Percentiles rank a stretch among this genome's conserved stretches.
These are phyloP conservation scores for Canariomyces notabilis DNA, from an alignment of 2,329 filamentous ascomycete genomes.

Conservation along the genomic window DNA sequence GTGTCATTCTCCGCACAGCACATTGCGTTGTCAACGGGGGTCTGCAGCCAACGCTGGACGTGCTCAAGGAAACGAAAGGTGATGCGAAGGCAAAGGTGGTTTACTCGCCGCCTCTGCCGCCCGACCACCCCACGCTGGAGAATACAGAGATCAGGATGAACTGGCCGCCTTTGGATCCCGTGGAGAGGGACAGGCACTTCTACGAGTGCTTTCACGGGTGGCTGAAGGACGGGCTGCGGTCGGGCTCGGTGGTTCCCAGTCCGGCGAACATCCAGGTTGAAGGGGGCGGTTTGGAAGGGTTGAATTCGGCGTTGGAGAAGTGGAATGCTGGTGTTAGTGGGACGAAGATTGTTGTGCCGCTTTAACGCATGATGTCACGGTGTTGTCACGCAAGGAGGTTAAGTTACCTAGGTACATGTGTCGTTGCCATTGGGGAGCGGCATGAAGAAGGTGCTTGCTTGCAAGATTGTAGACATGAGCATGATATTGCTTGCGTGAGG, in stretches of 20 bases:
- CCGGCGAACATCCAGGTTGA: constrained; percentile 9
- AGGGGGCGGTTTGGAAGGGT: constrained; percentile 4
- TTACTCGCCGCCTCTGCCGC: constrained; percentile 2
- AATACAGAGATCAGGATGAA: constrained; percentile 6
- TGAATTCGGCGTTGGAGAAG: constrained; percentile 11
- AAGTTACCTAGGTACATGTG: too few species aligned
- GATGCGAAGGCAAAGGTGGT: constrained; percentile 1
- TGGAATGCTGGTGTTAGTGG: constrained; percentile 10
- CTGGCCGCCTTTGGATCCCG: neutral
- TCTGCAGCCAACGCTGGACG: constrained; percentile 7
- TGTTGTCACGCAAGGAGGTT: too few species aligned
- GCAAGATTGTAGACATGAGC: too few species aligned
- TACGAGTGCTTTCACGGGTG: constrained; percentile 4
- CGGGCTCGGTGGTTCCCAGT: constrained; percentile 7
- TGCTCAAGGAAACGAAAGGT: constrained; percentile 11
- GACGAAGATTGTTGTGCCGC: constrained; percentile 4
- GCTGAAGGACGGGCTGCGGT: constrained; percentile 1
- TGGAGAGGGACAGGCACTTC: constrained; percentile 1
- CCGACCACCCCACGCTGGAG: constrained; percentile 9
- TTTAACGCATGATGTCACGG: too few species aligned
- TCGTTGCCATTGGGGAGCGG: too few species aligned
- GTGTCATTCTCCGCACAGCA: neutral
- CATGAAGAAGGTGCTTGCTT: too few species aligned
- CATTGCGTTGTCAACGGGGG: neutral
- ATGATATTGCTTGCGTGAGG: too few species aligned